Evolutionary conservation across 176 grass and related monocot genomes (phyloP), one percentile per base, ranked within the genome.

Genomic region (Eremochloa ophiuroides): DNA sequence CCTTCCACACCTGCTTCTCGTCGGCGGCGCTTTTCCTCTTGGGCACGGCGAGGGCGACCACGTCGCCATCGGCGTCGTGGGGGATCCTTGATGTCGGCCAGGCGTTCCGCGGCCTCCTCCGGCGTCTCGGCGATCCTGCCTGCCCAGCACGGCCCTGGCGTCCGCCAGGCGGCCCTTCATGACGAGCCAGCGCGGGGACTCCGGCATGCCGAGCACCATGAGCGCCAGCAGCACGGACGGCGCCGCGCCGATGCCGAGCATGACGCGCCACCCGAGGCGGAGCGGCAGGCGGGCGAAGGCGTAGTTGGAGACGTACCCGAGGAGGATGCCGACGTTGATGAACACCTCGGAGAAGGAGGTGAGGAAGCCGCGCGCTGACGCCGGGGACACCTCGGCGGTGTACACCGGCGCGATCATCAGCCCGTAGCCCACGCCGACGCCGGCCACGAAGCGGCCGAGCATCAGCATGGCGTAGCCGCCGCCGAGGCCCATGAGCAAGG

Each of bases 171-270:
- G 87, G 18, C 92, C 92, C 41, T 87, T 90, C 66, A 94, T 84
- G 77, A 94, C 37, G 30, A 92, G 87, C 92, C 92, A 94, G 18
- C 92, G 84, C 0, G 92, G 92, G 0, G 92, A 94, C 58, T 94
- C 92, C 0, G 89, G 92, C 89, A 94, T 83, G 81, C 23, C 78
- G 60, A 87, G 53, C 13, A 92, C 84, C 40, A 77, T 25, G 39
- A 87, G 26, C 7, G 86, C 87, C 2, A 94, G 89, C 17, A 94
- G 31, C 5, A 87, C 55, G 48, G 89, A 87, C 10, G 92, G 92
- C 28, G 55, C 53, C 3, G 87, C 89, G 74, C 92, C 89, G 26
- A 89, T 20, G 68, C 89, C 84, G 73, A 94, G 89, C 92, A 94
- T 94, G 62, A 94, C 22, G 38, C 92, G 92, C 92, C 92, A 94